These are phyloP conservation scores for Talaromyces sp. DNA, from an alignment of 2,329 filamentous ascomycete genomes.

Conservation along the genomic window DNA sequence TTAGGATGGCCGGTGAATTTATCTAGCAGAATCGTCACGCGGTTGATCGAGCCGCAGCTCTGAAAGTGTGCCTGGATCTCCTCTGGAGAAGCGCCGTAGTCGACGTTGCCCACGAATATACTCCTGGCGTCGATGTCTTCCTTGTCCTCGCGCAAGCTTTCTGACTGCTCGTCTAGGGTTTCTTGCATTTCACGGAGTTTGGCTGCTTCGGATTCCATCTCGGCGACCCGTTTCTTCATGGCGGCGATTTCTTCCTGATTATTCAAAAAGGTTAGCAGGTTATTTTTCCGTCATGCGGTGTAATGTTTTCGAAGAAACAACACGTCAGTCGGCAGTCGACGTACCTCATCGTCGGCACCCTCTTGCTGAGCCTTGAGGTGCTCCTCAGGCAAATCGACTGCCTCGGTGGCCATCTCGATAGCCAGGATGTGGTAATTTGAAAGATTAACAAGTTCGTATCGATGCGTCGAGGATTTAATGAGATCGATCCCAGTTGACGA, in stretches of 20 bases:
- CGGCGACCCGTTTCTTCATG: slow-evolving; percentile 81
- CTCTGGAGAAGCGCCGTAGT: slow-evolving; percentile 94
- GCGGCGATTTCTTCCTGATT: slow-evolving; percentile 71
- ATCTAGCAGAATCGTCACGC: slow-evolving; percentile 93
- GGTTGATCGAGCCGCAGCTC: slow-evolving; percentile 94
- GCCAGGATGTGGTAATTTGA: neutral
- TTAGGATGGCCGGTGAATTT: slow-evolving; percentile 99
- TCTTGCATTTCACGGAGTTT: slow-evolving; percentile 86
- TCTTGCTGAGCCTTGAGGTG: slow-evolving; percentile 36
- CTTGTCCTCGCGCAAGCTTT: slow-evolving; percentile 83
- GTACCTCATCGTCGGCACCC: slow-evolving; percentile 43
- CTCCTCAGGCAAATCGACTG: slow-evolving; percentile 22
- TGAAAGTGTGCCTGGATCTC: slow-evolving; percentile 99
- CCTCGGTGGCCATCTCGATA: slow-evolving; percentile 11
- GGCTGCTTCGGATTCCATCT: slow-evolving; percentile 86
- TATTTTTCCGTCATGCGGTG: neutral
- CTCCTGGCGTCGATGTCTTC: slow-evolving; percentile 93
- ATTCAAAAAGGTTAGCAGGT: neutral
- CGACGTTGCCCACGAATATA: slow-evolving; percentile 97
- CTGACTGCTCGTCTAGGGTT: slow-evolving; percentile 75
- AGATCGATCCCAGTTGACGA: neutral
- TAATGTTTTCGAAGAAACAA: no score
- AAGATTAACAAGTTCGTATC: neutral
- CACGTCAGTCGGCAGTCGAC: neutral
- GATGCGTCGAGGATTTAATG: neutral